phyloP scores from a whole-genome alignment of 2,329 filamentous ascomycete species.

The Ramichloridium luteum region DNA sequence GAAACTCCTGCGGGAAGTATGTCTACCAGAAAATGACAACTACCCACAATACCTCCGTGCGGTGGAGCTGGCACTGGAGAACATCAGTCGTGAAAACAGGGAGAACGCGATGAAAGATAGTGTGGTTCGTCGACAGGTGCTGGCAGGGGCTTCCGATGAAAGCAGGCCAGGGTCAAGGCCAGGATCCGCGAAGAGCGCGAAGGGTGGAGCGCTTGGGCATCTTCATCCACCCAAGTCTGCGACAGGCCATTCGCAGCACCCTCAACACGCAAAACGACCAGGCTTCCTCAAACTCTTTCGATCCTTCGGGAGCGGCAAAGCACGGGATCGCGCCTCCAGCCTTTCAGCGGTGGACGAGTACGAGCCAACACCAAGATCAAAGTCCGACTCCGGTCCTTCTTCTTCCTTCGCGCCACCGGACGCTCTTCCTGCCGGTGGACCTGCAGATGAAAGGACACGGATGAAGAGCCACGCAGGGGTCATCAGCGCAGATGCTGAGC shows the following conservation, averaged over 20 bases:
- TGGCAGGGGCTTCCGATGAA: constrained; percentile 5
- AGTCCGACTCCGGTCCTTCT: constrained; percentile 18
- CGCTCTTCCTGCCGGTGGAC: too few species aligned
- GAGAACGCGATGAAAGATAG: constrained; percentile 16
- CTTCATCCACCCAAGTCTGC: constrained; percentile 2
- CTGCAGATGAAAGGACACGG: constrained; percentile 2
- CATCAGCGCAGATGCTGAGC: constrained; percentile 10
- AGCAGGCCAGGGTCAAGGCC: constrained; percentile 1
- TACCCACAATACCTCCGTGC: constrained; percentile 35
- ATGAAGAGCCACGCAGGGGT: constrained; percentile 14
- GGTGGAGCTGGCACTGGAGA: constrained; percentile 31
- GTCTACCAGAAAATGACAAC: constrained; percentile 20
- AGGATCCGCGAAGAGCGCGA: neutral
- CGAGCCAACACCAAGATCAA: constrained; percentile 15
- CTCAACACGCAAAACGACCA: constrained; percentile 13
- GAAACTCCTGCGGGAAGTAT: constrained; percentile 33
- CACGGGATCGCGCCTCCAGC: constrained; percentile 6
- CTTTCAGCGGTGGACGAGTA: constrained; percentile 8
- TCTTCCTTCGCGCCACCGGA: too few species aligned
- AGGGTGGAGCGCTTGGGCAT: constrained; percentile 1
- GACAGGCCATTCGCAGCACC: neutral
- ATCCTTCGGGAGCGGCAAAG: constrained; percentile 14
- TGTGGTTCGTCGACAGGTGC: too few species aligned
- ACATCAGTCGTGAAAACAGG: constrained; percentile 26
- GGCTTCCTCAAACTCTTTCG: constrained; percentile 19